Percentiles rank a stretch among this genome's conserved stretches.
Evolutionary conservation across 1,284 basidiomycete species (phyloP).

Genomic region (Tilletiopsis washingtonensis): DNA sequence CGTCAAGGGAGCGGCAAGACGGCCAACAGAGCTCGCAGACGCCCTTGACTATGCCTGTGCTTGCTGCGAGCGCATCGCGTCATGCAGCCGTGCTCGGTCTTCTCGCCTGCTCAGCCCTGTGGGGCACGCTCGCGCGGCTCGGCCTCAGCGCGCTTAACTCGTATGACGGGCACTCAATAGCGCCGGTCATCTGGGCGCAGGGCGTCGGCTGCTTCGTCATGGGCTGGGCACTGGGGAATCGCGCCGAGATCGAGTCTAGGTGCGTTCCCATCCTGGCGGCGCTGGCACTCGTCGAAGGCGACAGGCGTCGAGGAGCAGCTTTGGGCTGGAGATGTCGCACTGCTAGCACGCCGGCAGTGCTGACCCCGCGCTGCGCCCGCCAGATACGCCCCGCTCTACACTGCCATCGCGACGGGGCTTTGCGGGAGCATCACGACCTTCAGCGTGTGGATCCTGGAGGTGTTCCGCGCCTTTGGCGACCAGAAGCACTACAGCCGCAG

Average conservation of each 20-base stretch:
- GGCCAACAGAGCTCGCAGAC: too few relatives aligned
- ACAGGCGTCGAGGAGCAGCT: too few relatives aligned
- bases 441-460: conserved; percentile 83
- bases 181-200: conserved; percentile 78
- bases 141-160: conserved; percentile 50
- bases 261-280: too few relatives aligned
- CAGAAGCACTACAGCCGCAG: conserved; percentile 55
- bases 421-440: conserved; percentile 96
- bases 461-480: conserved; percentile 81
- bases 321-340: too few relatives aligned
- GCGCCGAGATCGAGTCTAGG: conserved; percentile 23
- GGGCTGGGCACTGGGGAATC: conserved; percentile 50
- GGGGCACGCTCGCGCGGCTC: conserved; percentile 48
- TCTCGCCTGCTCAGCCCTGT: conserved; percentile 45
- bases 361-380: not conserved
- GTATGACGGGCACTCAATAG: conserved; percentile 69
- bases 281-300: too few relatives aligned
- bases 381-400: conserved; percentile 58
- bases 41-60: too few relatives aligned
- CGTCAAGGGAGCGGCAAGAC: too few relatives aligned
- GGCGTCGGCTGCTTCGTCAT: conserved; percentile 83
- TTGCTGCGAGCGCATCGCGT: too few relatives aligned
- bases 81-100: conserved; percentile 36
- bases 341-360: too few relatives aligned
- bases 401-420: conserved; percentile 82